Percentiles rank a stretch among this genome's conserved stretches.
phyloP scores from a whole-genome alignment of 495 filamentous ascomycete species.

The Opeltia flavorubescens region DNA sequence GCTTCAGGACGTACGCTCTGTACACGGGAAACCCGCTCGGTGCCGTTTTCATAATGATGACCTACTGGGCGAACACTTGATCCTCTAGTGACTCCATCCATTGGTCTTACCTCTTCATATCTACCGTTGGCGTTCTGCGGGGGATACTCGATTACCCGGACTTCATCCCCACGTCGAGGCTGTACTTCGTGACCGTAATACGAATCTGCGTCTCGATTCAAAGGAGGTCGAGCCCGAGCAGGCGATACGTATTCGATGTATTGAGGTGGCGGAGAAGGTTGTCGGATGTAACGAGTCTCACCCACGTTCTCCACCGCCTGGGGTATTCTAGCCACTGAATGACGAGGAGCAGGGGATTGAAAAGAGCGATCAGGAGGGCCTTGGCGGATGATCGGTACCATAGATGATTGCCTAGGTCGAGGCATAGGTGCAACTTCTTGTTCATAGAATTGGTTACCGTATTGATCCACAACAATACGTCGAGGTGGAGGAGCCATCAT shows the following conservation, averaged over 20 bases:
- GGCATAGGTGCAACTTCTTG: conserved; percentile 26
- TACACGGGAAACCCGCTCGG: conserved; percentile 32
- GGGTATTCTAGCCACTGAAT: conserved; percentile 26
- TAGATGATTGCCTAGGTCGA: conserved; percentile 27
- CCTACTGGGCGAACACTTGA: conserved; percentile 43
- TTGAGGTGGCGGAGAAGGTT: conserved; percentile 29
- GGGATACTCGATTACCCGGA: conserved; percentile 31
- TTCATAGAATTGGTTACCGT: conserved; percentile 57
- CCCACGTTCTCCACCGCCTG: conserved; percentile 31
- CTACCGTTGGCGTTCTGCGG: conserved; percentile 22
- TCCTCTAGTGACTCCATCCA: conserved; percentile 39
- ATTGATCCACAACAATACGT: conserved; percentile 55
- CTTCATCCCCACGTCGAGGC: conserved; percentile 22
- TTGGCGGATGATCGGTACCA: conserved; percentile 33
- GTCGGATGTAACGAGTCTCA: conserved; percentile 31
- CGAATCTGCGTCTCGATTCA: conserved; percentile 3
- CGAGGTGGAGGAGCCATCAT: conserved; percentile 45
- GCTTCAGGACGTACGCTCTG: conserved; percentile 36
- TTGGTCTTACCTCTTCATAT: conserved; percentile 29
- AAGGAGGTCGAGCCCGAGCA: conserved; percentile 18
- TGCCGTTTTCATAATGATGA: conserved; percentile 39
- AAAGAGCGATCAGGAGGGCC: conserved; percentile 29
- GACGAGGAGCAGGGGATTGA: conserved; percentile 22
- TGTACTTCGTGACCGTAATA: conserved; percentile 1
- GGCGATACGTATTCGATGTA: conserved; percentile 29